Evolutionary conservation across 2,329 filamentous ascomycete genomes (phyloP).

Genomic region (Trichoderma semiorbis): DNA sequence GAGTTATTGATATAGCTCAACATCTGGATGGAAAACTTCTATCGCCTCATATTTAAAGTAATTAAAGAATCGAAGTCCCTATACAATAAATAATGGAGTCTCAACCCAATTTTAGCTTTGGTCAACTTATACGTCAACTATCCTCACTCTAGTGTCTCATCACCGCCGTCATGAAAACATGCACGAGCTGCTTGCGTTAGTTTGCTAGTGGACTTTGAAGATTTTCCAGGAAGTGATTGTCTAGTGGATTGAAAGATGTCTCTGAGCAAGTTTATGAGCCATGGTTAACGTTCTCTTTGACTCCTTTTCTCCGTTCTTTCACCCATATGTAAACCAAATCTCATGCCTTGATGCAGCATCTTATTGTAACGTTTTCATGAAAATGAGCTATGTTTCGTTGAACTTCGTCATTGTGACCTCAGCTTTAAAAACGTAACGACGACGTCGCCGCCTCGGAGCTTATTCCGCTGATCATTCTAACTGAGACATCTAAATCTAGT

Average conservation of each 20-base stretch:
- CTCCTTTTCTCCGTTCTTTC: background rate
- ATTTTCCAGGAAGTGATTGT: background rate
- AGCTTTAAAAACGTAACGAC: too few relatives aligned
- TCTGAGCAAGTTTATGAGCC: background rate
- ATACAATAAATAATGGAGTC: background rate
- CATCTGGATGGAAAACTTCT: background rate
- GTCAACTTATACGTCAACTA: background rate
- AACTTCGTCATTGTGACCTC: too few relatives aligned
- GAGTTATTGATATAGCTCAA: background rate
- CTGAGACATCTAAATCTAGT: too few relatives aligned
- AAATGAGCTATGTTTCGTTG: background rate
- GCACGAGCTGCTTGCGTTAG: background rate
- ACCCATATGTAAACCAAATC: background rate
- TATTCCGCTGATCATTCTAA: too few relatives aligned
- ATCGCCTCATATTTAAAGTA: background rate
- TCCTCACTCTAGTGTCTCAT: background rate
- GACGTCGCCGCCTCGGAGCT: too few relatives aligned
- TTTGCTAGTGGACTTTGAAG: background rate
- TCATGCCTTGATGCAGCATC: background rate
- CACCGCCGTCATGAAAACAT: background rate
- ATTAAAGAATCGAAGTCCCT: background rate
- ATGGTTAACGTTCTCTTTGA: background rate
- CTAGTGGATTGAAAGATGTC: background rate
- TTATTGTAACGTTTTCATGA: too few relatives aligned
- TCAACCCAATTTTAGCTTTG: background rate